phyloP scores from a whole-genome alignment of 73 alveolate species.

The Paramecium tetraurelia region DNA sequence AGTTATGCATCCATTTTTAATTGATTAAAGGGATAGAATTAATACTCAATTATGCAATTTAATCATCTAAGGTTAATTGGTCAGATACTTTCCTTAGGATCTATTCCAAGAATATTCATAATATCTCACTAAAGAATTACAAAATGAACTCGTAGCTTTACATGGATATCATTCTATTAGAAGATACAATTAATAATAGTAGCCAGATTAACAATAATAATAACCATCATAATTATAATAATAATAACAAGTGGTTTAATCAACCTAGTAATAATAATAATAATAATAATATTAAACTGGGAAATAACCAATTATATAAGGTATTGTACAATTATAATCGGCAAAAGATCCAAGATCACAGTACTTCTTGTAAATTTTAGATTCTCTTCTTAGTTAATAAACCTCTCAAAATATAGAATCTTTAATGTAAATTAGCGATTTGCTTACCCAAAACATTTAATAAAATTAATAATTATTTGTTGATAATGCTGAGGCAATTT shows the following conservation, averaged over 20 bases:
- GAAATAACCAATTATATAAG: neutral
- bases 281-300: neutral
- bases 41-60: neutral
- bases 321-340: neutral
- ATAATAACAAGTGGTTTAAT: neutral
- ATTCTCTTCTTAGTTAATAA: neutral
- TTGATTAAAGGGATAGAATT: neutral
- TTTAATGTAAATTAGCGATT: constrained; percentile 4
- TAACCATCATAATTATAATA: neutral
- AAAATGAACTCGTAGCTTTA: neutral
- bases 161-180: neutral
- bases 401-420: constrained; percentile 35
- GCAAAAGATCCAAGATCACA: constrained; percentile 15
- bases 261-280: neutral
- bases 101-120: neutral
- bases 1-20: neutral
- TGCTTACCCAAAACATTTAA: neutral
- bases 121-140: neutral
- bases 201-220: neutral
- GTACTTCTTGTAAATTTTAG: neutral
- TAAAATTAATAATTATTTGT: constrained; percentile 12
- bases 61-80: neutral
- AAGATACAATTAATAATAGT: neutral
- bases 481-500: constrained; percentile 32
- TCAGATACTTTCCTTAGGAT: neutral